Evolutionary conservation across 2,329 filamentous ascomycete genomes (phyloP).

Genomic region (Colletotrichum paranaense): DNA sequence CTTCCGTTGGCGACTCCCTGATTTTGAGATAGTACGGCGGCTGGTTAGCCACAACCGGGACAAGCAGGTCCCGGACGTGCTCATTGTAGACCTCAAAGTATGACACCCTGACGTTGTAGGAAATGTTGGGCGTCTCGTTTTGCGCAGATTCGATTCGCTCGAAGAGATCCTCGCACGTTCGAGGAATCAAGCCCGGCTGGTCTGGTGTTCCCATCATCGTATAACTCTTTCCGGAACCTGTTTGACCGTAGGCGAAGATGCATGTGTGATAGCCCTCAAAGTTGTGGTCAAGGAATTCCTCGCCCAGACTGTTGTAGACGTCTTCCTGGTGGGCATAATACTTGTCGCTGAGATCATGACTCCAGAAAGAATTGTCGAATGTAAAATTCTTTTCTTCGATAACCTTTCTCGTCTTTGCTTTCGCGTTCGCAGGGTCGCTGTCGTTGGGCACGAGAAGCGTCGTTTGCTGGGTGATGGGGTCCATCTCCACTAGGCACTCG

Average conservation of each 20-base stretch:
- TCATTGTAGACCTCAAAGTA: slow-evolving; percentile 99
- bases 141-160: slow-evolving; percentile 84
- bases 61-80: slow-evolving; percentile 93
- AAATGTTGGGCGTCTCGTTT: slow-evolving; percentile 88
- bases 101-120: slow-evolving; percentile 95
- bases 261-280: slow-evolving; percentile 99
- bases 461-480: slow-evolving; percentile 86
- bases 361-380: slow-evolving; percentile 99
- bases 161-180: slow-evolving; percentile 96
- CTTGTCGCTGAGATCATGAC: slow-evolving; percentile 79
- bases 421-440: slow-evolving; percentile 61
- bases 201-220: slow-evolving; percentile 95
- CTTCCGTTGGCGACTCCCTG: slow-evolving; percentile 92
- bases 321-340: slow-evolving; percentile 95
- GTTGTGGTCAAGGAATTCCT: slow-evolving; percentile 98
- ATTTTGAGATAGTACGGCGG: slow-evolving; percentile 95
- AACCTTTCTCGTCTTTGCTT: slow-evolving; percentile 76
- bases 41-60: slow-evolving; percentile 76
- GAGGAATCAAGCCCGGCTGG: slow-evolving; percentile 90
- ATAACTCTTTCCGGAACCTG: slow-evolving; percentile 96
- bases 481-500: slow-evolving; percentile 91
- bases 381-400: slow-evolving; percentile 92
- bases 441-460: slow-evolving; percentile 78
- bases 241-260: slow-evolving; percentile 98
- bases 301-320: slow-evolving; percentile 92